phyloP scores from a whole-genome alignment of 176 grass and related monocot species.

The Oryza brachyantha region DNA sequence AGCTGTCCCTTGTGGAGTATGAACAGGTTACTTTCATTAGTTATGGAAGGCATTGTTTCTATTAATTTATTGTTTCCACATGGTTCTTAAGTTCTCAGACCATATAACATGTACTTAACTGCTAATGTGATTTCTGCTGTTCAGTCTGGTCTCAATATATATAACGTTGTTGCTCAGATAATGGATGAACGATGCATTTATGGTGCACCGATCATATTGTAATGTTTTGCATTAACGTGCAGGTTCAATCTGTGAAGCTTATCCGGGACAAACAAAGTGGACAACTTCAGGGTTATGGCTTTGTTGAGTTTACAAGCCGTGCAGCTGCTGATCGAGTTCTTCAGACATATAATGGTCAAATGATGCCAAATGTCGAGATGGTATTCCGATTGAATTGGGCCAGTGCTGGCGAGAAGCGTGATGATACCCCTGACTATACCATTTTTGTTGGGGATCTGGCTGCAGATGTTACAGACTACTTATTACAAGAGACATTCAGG shows the following conservation, averaged over 20 bases:
- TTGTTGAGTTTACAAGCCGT: conserved; percentile 77
- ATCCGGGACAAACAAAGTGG: conserved; percentile 83
- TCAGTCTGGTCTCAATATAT: neutral
- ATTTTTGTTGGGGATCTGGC: conserved; percentile 95
- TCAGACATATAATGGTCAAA: conserved; percentile 77
- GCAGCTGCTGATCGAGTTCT: conserved; percentile 79
- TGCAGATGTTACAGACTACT: conserved; percentile 90
- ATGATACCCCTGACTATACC: conserved; percentile 80
- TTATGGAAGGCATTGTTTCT: neutral
- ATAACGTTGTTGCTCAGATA: neutral
- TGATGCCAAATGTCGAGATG: conserved; percentile 82
- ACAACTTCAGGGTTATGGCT: conserved; percentile 88
- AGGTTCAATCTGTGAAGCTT: conserved; percentile 80
- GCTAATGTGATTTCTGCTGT: neutral
- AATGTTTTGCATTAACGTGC: conserved; percentile 2
- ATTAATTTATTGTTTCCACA: neutral
- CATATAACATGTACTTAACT: neutral
- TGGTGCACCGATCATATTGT: neutral
- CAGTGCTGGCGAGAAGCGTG: conserved; percentile 85
- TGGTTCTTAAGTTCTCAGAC: neutral
- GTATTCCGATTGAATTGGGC: conserved; percentile 90
- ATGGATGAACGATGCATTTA: neutral
- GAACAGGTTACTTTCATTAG: neutral
- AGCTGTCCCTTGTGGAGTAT: neutral
- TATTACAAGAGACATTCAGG: conserved; percentile 90